phyloP scores from a whole-genome alignment of 2,329 filamentous ascomycete species.

The Arthrinium phaeospermum region DNA sequence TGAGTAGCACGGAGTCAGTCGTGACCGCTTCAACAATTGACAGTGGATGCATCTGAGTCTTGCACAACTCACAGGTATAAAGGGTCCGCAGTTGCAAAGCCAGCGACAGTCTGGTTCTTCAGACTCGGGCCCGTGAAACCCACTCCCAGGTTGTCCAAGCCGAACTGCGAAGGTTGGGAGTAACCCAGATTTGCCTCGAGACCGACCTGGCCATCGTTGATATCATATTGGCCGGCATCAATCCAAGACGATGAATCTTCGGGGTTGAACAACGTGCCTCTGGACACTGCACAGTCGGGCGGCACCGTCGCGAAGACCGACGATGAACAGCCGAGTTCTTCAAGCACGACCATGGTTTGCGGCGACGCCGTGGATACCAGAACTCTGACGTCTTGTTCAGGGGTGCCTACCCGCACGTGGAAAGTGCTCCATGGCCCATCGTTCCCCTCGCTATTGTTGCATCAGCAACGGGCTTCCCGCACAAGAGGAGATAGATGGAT shows the following conservation, averaged over 20 bases:
- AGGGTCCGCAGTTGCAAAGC: constrained; percentile 40
- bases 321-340: constrained; percentile 39
- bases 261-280: constrained; percentile 42
- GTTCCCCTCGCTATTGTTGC: constrained; percentile 41
- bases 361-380: constrained; percentile 47
- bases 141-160: constrained; percentile 36
- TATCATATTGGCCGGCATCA: constrained; percentile 39
- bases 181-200: constrained; percentile 47
- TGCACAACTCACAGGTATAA: constrained; percentile 43
- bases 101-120: constrained; percentile 40
- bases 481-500: constrained; percentile 7
- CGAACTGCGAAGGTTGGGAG: constrained; percentile 35
- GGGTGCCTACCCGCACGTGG: constrained; percentile 43
- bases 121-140: constrained; percentile 40
- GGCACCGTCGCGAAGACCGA: constrained; percentile 40
- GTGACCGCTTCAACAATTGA: background rate
- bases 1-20: constrained; percentile 22
- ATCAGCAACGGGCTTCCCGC: background rate
- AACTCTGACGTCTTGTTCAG: constrained; percentile 43
- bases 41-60: background rate
- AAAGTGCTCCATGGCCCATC: constrained; percentile 50
- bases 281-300: constrained; percentile 40
- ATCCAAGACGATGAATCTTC: constrained; percentile 44
- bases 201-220: constrained; percentile 43
- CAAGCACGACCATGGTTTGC: constrained; percentile 41